phyloP scores from a whole-genome alignment of 768 basidiomycete genomes.

The Phanerodontia chrysosporium region DNA sequence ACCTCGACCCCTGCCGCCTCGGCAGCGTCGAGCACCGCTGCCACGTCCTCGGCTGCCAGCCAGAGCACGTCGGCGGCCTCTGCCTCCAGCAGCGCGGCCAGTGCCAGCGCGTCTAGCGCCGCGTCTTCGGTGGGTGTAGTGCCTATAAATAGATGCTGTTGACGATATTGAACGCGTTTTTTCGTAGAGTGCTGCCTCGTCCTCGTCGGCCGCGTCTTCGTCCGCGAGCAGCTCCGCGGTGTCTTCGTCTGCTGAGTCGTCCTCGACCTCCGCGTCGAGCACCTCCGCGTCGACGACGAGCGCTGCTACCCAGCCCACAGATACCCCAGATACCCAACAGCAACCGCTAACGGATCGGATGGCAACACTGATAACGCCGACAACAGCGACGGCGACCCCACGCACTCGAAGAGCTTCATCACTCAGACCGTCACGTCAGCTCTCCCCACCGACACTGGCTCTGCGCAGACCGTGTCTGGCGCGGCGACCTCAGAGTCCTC shows the following conservation, averaged over 20 bases:
- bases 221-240: slow-evolving; percentile 1
- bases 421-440: slow-evolving; percentile 20
- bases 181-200: slow-evolving; percentile 12
- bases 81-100: not conserved
- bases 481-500: slow-evolving; percentile 40
- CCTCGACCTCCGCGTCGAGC: slow-evolving; percentile 4
- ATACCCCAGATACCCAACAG: not conserved
- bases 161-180: not conserved
- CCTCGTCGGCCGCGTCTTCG: slow-evolving; percentile 17
- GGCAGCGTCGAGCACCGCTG: slow-evolving; percentile 4
- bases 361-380: not conserved
- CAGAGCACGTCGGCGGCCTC: not conserved
- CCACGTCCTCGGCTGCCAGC: slow-evolving; percentile 3
- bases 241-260: slow-evolving; percentile 3
- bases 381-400: slow-evolving; percentile 1
- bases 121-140: not conserved
- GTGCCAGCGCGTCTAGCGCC: slow-evolving; percentile 8
- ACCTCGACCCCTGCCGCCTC: slow-evolving; percentile 9
- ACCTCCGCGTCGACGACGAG: not conserved
- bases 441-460: slow-evolving; percentile 18
- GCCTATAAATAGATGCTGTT: not conserved
- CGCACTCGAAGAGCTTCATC: slow-evolving; percentile 4
- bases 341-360: slow-evolving; percentile 7
- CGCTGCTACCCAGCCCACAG: not conserved
- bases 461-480: slow-evolving; percentile 15